Conservation (phyloP, 2,329 filamentous ascomycete species). For the Ceratocystis destructans region DNA sequence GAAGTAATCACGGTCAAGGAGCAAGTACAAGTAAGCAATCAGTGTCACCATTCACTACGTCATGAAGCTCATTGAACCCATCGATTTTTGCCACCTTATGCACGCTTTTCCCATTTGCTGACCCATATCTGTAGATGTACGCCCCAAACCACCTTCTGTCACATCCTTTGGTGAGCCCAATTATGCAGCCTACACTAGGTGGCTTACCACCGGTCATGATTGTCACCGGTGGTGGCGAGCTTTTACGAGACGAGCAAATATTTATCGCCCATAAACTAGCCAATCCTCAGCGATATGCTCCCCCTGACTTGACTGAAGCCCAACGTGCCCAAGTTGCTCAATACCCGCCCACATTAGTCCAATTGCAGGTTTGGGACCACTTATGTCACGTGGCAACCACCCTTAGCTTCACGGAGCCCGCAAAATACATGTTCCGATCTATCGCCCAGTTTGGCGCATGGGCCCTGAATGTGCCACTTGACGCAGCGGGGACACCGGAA, state of each 20-base stretch:
- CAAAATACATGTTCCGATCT: constrained; percentile 89
- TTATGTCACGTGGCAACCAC: constrained; percentile 86
- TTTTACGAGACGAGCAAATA: constrained; percentile 86
- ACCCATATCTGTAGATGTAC: constrained; percentile 42
- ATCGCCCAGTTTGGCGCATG: constrained; percentile 89
- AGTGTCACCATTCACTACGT: background rate
- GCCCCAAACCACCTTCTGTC: constrained; percentile 72
- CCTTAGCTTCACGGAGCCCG: constrained; percentile 88
- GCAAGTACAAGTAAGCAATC: constrained; percentile 61
- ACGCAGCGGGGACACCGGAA: constrained; percentile 38
- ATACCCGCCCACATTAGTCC: constrained; percentile 76
- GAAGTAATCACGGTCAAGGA: constrained; percentile 63
- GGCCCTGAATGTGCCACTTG: constrained; percentile 70
- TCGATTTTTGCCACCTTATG: background rate
- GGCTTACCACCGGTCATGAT: constrained; percentile 80
- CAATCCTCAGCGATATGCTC: constrained; percentile 61
- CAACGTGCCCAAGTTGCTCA: constrained; percentile 46
- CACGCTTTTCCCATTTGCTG: constrained; percentile 19
- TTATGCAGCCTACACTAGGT: constrained; percentile 76
- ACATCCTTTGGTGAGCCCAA: constrained; percentile 80
- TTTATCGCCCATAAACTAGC: constrained; percentile 92
- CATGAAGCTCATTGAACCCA: background rate
- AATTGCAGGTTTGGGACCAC: constrained; percentile 92
- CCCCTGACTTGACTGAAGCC: constrained; percentile 47
- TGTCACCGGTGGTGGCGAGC: constrained; percentile 74